Base-by-base conservation (phyloP, 2,329 filamentous ascomycete genomes). In the Colletotrichum sidae region DNA sequence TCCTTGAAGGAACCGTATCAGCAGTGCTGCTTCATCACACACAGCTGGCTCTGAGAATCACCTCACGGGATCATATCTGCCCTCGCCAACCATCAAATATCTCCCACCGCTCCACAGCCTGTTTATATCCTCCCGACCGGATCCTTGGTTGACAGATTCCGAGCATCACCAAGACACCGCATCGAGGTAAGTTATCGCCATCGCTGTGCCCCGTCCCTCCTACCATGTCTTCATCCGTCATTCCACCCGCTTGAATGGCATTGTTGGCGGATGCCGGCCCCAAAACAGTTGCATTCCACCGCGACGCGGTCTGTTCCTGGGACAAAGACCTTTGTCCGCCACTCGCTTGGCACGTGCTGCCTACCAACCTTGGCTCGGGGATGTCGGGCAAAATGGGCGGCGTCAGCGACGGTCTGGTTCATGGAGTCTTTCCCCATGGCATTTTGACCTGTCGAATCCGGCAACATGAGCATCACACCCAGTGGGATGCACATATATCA, bases 1-100 rank as follows among this genome's bases (percentile, higher is more conserved):
- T 70, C 67, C 69, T 71, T 67, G 70, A 69, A 69, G 65, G 68
- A 67, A 70, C 66, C 62, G 57, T 60, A 62, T 68, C 70, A 72
- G 71, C 69, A 68, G 70, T 67, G 71, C 70, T 72, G 68, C 67
- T 45, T 54, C 57, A 61, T 39, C 54, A 56, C 57, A 63, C 60
- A 65, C 58, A 65, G 56, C 59, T 64, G 61, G 56, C 57, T 68
- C 65, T 66, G 60, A 68, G 68, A 69, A 65, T 41, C 64, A 67
- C 56, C 57, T 47, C 58, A 62, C 55, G 54, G 59, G 60, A 62
- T 42, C 42, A 50, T 59, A 58, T 58, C 47, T 61, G 41, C 17
- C 49, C 57, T 44, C 39, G 47, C 39, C 60, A 60, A 45, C 13
- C 15, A 46, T 42, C 61, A 62, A 65, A 57, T 47, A 57, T 54